phyloP scores from a whole-genome alignment of 73 alveolate species.

The Paramecium caudatum region DNA sequence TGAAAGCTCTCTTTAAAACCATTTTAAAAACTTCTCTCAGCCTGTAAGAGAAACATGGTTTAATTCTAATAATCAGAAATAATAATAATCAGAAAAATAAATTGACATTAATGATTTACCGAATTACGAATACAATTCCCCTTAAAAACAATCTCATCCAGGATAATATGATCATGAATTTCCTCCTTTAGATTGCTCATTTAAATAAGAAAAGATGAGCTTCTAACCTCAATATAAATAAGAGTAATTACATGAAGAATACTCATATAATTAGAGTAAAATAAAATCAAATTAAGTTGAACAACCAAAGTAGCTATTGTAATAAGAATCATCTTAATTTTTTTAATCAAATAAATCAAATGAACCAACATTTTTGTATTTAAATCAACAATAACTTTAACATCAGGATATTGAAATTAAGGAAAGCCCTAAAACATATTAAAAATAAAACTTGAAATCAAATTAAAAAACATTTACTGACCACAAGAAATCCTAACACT shows the following conservation, averaged over 20 bases:
- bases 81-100: background rate
- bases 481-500: constrained; percentile 26
- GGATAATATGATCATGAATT: constrained; percentile 14
- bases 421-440: constrained; percentile 5
- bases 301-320: background rate
- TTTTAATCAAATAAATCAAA: background rate
- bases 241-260: constrained; percentile 9
- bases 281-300: background rate
- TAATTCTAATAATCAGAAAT: background rate
- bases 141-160: background rate
- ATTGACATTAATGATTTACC: constrained; percentile 13
- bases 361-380: background rate
- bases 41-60: constrained; percentile 52
- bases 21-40: constrained; percentile 12
- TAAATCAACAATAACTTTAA: constrained; percentile 10
- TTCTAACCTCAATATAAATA: background rate
- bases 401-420: constrained; percentile 4
- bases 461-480: background rate
- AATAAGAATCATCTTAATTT: constrained; percentile 30
- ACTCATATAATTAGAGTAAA: background rate
- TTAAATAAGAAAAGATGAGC: constrained; percentile 18
- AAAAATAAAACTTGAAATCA: background rate
- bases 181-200: constrained; percentile 48
- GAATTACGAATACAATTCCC: background rate
- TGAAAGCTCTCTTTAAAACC: constrained; percentile 15